Evolutionary conservation across 345 rosid genomes (phyloP).

Genomic region (Arabidopsis suecica): DNA sequence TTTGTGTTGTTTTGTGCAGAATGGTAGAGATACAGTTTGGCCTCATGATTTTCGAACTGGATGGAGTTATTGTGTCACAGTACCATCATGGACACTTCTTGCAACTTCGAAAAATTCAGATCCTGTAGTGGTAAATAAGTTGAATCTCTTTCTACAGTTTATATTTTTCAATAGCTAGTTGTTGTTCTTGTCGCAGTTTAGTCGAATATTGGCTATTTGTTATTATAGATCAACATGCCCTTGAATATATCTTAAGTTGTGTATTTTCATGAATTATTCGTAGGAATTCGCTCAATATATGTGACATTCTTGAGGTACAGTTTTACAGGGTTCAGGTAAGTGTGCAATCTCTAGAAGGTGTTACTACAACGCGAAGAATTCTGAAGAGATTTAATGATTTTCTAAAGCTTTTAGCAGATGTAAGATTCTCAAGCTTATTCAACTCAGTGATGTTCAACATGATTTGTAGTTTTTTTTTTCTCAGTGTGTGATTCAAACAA

Average conservation of each 20-base stretch:
- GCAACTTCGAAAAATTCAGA: slow-evolving; percentile 88
- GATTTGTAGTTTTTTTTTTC: background rate
- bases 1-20: slow-evolving; percentile 53
- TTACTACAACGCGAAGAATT: slow-evolving; percentile 66
- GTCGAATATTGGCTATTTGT: no score
- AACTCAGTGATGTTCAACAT: background rate
- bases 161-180: slow-evolving; percentile 37
- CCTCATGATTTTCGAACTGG: slow-evolving; percentile 86
- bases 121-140: slow-evolving; percentile 83
- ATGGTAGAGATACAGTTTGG: slow-evolving; percentile 83
- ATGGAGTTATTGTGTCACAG: slow-evolving; percentile 91
- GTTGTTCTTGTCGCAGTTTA: slow-evolving; percentile 5
- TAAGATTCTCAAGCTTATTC: slow-evolving; percentile 47
- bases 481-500: background rate
- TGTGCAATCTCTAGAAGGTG: slow-evolving; percentile 90
- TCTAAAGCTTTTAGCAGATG: slow-evolving; percentile 79
- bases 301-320: slow-evolving; percentile 51
- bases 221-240: no score
- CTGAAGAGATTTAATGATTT: slow-evolving; percentile 96
- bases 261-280: background rate
- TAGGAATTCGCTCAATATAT: no score
- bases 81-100: slow-evolving; percentile 86
- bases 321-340: slow-evolving; percentile 99
- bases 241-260: background rate
- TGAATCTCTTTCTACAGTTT: slow-evolving; percentile 43